Percentiles rank a stretch among this genome's conserved stretches.
These are phyloP conservation scores for Exserohilum rostratum DNA, from an alignment of 2,329 filamentous ascomycete genomes.

Conservation along the genomic window DNA sequence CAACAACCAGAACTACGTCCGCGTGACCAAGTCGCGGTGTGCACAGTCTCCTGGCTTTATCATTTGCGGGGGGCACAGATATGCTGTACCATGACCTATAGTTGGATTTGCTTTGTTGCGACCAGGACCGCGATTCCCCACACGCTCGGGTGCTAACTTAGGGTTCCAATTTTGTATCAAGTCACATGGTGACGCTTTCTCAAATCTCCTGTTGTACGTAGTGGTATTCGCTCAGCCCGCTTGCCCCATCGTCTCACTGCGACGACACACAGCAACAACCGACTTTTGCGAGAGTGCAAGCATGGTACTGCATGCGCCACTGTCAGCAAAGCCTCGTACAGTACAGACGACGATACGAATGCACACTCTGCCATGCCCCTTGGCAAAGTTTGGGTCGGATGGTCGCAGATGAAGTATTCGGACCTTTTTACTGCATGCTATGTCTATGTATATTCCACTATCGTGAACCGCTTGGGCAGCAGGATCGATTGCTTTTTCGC, in stretches of 20 bases:
- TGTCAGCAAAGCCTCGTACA: neutral
- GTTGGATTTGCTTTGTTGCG: constrained; percentile 5
- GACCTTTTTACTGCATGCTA: constrained; percentile 1
- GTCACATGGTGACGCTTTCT: neutral
- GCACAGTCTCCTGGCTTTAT: constrained; percentile 17
- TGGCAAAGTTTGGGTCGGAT: constrained; percentile 6
- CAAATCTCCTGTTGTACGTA: neutral
- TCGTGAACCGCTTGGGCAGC: neutral
- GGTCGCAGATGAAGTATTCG: neutral
- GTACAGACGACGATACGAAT: neutral
- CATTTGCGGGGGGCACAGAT: constrained; percentile 8
- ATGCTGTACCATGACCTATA: constrained; percentile 16
- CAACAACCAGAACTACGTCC: constrained; percentile 2
- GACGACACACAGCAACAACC: neutral
- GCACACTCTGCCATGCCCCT: constrained; percentile 24
- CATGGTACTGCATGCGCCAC: neutral
- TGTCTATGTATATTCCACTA: neutral
- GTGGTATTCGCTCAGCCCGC: neutral
- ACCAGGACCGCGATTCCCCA: constrained; percentile 14
- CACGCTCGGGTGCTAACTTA: constrained; percentile 9
- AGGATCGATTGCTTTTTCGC: constrained; percentile 8
- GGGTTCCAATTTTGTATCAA: constrained; percentile 24
- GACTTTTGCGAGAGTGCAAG: neutral
- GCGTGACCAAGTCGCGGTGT: constrained; percentile 6
- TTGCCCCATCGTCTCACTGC: neutral